Evolutionary conservation across 1,284 basidiomycete genomes (phyloP).

Genomic region (Sporisorium sorghi): DNA sequence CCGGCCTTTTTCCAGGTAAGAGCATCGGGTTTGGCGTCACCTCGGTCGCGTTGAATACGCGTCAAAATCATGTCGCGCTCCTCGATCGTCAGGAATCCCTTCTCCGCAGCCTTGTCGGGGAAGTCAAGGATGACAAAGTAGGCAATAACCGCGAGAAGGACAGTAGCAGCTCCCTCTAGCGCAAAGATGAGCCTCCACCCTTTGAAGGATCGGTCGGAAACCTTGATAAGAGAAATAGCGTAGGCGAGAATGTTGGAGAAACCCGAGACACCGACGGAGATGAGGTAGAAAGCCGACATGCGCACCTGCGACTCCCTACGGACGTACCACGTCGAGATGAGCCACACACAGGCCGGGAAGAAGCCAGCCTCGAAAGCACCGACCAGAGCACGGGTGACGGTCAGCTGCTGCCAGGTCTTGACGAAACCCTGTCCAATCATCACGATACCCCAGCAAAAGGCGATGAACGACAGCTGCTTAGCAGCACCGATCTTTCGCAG

Average conservation of each 20-base stretch:
- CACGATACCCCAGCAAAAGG: slow-evolving; percentile 69
- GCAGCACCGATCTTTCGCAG: slow-evolving; percentile 69
- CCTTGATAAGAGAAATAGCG: slow-evolving; percentile 40
- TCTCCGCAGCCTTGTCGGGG: slow-evolving; percentile 70
- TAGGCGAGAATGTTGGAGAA: slow-evolving; percentile 71
- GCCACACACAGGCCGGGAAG: slow-evolving; percentile 69
- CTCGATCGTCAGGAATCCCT: slow-evolving; percentile 70
- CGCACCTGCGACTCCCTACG: slow-evolving; percentile 70
- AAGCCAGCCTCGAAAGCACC: slow-evolving; percentile 66
- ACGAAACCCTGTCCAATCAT: slow-evolving; percentile 68
- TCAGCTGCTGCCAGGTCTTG: slow-evolving; percentile 61
- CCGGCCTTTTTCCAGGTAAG: slow-evolving; percentile 69
- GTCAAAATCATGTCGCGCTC: slow-evolving; percentile 70
- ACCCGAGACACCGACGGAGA: slow-evolving; percentile 68
- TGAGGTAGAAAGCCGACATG: slow-evolving; percentile 71
- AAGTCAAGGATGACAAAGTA: slow-evolving; percentile 69
- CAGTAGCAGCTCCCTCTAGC: slow-evolving; percentile 51
- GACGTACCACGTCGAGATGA: slow-evolving; percentile 72
- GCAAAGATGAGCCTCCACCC: slow-evolving; percentile 68
- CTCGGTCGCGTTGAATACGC: slow-evolving; percentile 71
- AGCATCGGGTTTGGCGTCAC: slow-evolving; percentile 70
- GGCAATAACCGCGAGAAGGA: slow-evolving; percentile 50
- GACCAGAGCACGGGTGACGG: slow-evolving; percentile 70
- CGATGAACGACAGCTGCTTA: slow-evolving; percentile 67
- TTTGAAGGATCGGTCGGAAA: slow-evolving; percentile 25